Evolutionary conservation across 768 basidiomycete genomes (phyloP), one percentile per base, ranked within the genome.

Genomic region (Calocera viscosa): DNA sequence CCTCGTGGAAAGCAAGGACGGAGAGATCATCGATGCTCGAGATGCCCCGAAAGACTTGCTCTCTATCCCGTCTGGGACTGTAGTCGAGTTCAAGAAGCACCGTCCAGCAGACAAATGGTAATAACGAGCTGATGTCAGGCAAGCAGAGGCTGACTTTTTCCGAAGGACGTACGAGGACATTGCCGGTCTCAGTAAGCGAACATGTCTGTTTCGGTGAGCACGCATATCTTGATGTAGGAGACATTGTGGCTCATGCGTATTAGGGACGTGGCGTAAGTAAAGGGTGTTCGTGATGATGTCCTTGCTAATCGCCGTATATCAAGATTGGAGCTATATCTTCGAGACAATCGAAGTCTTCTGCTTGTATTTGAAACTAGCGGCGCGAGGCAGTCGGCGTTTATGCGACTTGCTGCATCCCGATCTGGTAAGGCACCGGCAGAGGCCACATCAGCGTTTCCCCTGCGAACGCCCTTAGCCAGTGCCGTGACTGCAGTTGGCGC

Each of bases 241-340:
- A 66, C 28, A 34, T 39, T 34, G 65, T 43, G 24, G 35, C 53
- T 60, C 5, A 32, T 16, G 5, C 26, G 24, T 2, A 60, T 16
- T 32, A 60, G 53, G 26, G 92, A 95, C 72, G 91, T 95, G 16
- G 93, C 86, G 90, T 92, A 73, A 78, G 90, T 78, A 8, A 1
- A 33, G 12, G 26, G 24, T 17, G 12, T 39, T 28, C 35, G 26
- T 49, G 30, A 28, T 7, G 30, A 32, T 60, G 24, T 8, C 53
- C 53, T 32, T 11, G 19, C 26, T 26, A 19, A 17, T 26, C 30
- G 53, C 14, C 5, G 7, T 10, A 60, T 11, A 26, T 64, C 1
- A 68, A 94, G 91, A 0, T 79, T 96, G 17, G 94, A 97, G 74
- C 81, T 97, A 11, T 95, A 94, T 77, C 92, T 96, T 80, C 88